These are phyloP conservation scores for Solanum pennellii DNA, from an alignment of 257 asterid genomes.

Conservation along the genomic window DNA sequence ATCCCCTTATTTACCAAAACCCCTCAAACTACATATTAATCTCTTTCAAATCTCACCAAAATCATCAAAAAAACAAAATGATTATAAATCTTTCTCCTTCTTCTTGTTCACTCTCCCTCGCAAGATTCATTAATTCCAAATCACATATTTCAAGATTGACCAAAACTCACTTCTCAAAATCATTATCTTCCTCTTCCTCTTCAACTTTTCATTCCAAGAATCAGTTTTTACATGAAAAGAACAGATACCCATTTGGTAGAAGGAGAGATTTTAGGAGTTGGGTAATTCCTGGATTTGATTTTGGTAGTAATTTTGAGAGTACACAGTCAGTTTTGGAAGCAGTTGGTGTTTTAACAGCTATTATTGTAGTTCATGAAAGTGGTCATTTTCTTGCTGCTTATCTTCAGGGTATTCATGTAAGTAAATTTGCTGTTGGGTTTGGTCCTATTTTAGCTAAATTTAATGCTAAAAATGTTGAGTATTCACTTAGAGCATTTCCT, in stretches of 20 bases:
- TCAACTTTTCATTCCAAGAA: slow-evolving; percentile 28
- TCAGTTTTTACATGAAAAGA: slow-evolving; percentile 16
- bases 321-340: slow-evolving; percentile 79
- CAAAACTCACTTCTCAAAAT: slow-evolving; percentile 21
- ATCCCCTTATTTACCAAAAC: slow-evolving; percentile 12
- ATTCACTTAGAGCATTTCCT: slow-evolving; percentile 88
- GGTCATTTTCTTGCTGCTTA: slow-evolving; percentile 93
- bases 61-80: slow-evolving; percentile 36
- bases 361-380: slow-evolving; percentile 77
- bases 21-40: background rate
- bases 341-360: slow-evolving; percentile 67
- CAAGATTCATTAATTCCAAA: slow-evolving; percentile 31
- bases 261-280: slow-evolving; percentile 24
- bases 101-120: slow-evolving; percentile 29
- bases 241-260: slow-evolving; percentile 12
- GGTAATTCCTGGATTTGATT: slow-evolving; percentile 58
- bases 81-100: slow-evolving; percentile 41
- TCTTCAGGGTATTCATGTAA: slow-evolving; percentile 94
- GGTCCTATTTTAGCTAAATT: slow-evolving; percentile 90
- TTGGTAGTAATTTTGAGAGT: slow-evolving; percentile 48
- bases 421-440: slow-evolving; percentile 93
- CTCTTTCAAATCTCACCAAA: slow-evolving; percentile 3
- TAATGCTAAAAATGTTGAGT: slow-evolving; percentile 77
- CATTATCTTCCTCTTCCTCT: slow-evolving; percentile 10
- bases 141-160: slow-evolving; percentile 30